Evolutionary conservation across 805 yeast species (phyloP).

Genomic region (Candida methanosorbosa): DNA sequence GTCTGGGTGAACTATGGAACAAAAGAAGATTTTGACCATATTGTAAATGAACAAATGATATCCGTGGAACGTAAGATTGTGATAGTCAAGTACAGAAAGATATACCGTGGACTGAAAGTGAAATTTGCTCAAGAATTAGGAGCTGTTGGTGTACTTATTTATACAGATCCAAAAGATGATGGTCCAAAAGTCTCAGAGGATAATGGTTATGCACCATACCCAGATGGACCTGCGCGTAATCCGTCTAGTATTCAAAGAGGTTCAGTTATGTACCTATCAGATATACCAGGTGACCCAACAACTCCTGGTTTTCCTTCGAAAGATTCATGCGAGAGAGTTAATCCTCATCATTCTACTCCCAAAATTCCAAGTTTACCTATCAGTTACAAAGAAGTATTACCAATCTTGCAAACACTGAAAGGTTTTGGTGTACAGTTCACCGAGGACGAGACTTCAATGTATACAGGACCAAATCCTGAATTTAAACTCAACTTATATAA

Average conservation of each 20-base stretch:
- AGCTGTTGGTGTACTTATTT: constrained; percentile 57
- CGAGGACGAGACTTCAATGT: constrained; percentile 18
- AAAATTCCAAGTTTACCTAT: constrained; percentile 66
- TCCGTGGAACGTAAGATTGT: constrained; percentile 51
- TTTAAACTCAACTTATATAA: constrained; percentile 45
- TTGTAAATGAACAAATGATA: constrained; percentile 39
- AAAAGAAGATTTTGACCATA: constrained; percentile 43
- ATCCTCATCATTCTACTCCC: constrained; percentile 46
- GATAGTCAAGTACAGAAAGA: constrained; percentile 55
- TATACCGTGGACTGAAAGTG: constrained; percentile 69
- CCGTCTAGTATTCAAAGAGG: constrained; percentile 75
- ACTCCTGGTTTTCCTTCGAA: constrained; percentile 67
- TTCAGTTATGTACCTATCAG: constrained; percentile 54
- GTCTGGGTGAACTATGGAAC: constrained; percentile 68
- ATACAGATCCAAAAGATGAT: constrained; percentile 65
- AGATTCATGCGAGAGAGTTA: constrained; percentile 38
- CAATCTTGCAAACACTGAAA: constrained; percentile 49
- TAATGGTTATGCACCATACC: constrained; percentile 59
- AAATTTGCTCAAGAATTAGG: constrained; percentile 69
- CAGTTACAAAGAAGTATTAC: constrained; percentile 52
- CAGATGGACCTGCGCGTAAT: constrained; percentile 70
- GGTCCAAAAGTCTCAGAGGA: constrained; percentile 38
- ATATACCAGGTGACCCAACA: constrained; percentile 70
- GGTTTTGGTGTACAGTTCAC: constrained; percentile 43
- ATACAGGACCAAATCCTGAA: constrained; percentile 28